Base-by-base conservation (phyloP, 1,284 basidiomycete species). In the Trichosporon sp. region DNA sequence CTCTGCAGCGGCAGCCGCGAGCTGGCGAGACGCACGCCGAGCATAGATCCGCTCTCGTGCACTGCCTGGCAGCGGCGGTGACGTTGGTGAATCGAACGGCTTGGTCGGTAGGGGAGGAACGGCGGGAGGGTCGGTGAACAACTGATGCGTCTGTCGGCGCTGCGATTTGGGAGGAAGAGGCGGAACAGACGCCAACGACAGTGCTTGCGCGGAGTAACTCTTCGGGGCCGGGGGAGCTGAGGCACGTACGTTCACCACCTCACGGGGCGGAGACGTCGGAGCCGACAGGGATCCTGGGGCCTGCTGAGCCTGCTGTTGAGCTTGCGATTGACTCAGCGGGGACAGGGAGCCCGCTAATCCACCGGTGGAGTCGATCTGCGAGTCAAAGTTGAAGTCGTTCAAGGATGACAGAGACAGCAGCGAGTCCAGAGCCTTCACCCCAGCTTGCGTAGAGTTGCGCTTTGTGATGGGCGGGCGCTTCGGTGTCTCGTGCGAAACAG, bases 11-110 rank as follows among this genome's bases (percentile, higher is more conserved):
- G 71, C 73, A 13, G 62, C 44, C 8, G 67, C 73, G 25, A 62
- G 71, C 56, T 72, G 74, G 42, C 73, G 72, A 0, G 70, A 73
- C 25, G 68, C 68, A 3, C 80, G 70, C 4, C 80, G 72, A 62
- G 79, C 79, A 38, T 80, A 79, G 42, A 82, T 79, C 8, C 80
- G 70, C 15, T 77, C 74, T 18, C 80, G 72, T 7, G 80, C 80
- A 64, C 76, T 79, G 15, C 77, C 77, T 0, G 80, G 79, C 2
- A 75, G 56, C 5, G 71, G 71, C 13, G 64, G 35, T 1, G 67
- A 35, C 12, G 62, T 58, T 8, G 68, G 42, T 21, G 32, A 31
- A 12, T 67, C 63, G 29, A 53, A 42, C 12, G 53, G 18, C 11
- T 64, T 62, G 7, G 38, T n/a, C 18, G 64, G 66, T 44, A 67